Evolutionary conservation across 768 basidiomycete species (phyloP), one percentile per base, ranked within the genome.

Genomic region (Russula lepida): DNA sequence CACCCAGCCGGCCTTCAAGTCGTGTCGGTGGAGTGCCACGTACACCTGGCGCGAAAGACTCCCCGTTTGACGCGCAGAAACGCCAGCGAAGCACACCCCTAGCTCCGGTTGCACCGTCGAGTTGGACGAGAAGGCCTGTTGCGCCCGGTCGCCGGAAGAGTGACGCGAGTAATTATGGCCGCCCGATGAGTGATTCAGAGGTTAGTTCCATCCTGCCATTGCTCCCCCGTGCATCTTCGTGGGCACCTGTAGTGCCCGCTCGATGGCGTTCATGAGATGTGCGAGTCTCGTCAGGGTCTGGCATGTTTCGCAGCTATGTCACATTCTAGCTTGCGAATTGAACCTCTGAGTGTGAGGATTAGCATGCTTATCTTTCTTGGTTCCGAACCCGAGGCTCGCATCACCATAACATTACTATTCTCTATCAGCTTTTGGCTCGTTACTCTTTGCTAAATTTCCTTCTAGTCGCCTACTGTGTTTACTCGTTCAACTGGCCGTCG

Each of bases 11-110:
- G 4, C 79, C 83, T 9, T 75, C 82, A 7, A 84, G 82, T 33
- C 69, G 75, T 35, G 71, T 70, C 2, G 77, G 80, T 6, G 78
- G 78, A 52, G 84, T 85, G 9, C 86, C 86, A 9, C 75, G 74
- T 63, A 79, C 81, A 4, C 78, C 78, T 4, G 72, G 64, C 41
- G 56, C 64, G 67, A 72, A 72, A 44, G 72, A 79, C 35, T 89
- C 88, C 0, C 82, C 83, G 4, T 86, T 92, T 64, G 89, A 92
- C 67, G 77, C 81, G 0, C 80, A 85, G 49, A 78, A 80, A 32
- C 74, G 90, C 60, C 88, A 89, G 69, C 81, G 90, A 21, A 78
- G 87, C 9, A 84, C 84, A 0, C 90, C 89, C 0, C 73, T 90
- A 2, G 70, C 70, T 4, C 74, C 71, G 56, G 75, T 71, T 28